A percentile compares a stretch with the other conserved stretches of the same genome.
phyloP scores from a whole-genome alignment of 108 stramenopile genomes.

The Hondaea fermentalgiana region DNA sequence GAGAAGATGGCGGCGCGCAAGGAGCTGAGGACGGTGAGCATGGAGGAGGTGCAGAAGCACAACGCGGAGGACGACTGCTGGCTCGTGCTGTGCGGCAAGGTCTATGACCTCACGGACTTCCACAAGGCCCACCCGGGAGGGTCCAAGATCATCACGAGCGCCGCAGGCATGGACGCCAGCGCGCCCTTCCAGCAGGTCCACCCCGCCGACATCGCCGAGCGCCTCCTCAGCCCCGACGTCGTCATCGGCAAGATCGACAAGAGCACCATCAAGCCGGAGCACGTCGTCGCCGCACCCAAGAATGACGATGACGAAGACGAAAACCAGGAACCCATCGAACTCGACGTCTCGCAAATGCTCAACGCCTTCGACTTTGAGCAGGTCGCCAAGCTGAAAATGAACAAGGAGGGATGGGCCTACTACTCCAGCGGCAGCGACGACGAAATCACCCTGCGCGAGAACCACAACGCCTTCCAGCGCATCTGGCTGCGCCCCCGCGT shows the following conservation, averaged over 20 bases:
- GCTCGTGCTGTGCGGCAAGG: slow-evolving; percentile 34
- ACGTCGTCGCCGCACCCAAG: background rate
- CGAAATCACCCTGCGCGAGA: slow-evolving; percentile 28
- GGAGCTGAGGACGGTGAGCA: background rate
- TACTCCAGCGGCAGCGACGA: slow-evolving; percentile 27
- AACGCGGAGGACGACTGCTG: background rate
- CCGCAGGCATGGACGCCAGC: slow-evolving; percentile 34
- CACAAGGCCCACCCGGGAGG: slow-evolving; percentile 48
- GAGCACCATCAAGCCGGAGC: background rate
- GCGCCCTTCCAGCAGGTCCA: slow-evolving; percentile 10
- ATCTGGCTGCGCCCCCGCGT: slow-evolving; percentile 22
- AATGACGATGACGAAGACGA: background rate
- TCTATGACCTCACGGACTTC: slow-evolving; percentile 57
- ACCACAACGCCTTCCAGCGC: slow-evolving; percentile 18
- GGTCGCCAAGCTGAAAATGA: slow-evolving; percentile 4
- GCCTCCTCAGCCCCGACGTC: background rate
- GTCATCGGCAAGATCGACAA: background rate
- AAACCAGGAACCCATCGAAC: background rate
- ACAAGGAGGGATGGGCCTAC: slow-evolving; percentile 23
- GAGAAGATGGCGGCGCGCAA: background rate
- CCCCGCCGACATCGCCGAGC: background rate
- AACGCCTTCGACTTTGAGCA: slow-evolving; percentile 4
- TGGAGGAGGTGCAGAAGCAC: slow-evolving; percentile 22
- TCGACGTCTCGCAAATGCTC: background rate
- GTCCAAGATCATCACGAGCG: slow-evolving; percentile 30